Base-by-base conservation (phyloP, 208 protist genomes). In the Histomonas meleagridis region DNA sequence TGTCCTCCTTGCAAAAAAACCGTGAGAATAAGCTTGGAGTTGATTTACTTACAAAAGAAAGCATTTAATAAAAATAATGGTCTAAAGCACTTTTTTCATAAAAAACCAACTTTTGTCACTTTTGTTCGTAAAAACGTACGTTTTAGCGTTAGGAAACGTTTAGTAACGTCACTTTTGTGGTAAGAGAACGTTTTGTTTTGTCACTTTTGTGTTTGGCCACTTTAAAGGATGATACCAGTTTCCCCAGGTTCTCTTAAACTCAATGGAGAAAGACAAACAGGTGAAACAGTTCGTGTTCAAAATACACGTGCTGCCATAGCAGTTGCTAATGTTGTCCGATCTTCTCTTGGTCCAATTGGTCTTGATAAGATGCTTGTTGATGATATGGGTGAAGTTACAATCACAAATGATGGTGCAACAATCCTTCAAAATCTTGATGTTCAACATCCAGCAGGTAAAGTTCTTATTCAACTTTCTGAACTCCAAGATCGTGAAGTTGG, bases 301-400 rank as follows among this genome's bases (percentile, higher is more conserved):
- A 99, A 99, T 94, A 95, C 38, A 14, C 76, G 76, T 38, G 98
- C 98, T 3, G 96, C 95, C 28, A 78, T 97, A 62, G 97, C 98
- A 3, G 96, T 99, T 76, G 96, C 98, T 49, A 99, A 99, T 93
- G 97, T 99, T 90, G 96, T 99, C 48, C 99, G 99, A 94, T 98
- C 96, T n/a, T 99, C 98, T 16, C 96, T 99, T 32, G 99, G 99
- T 78, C 99, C 99, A 49, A 96, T 98, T 72, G 99, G 99, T 3
- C 96, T 99, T 21, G 99, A 99, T 94, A 99, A 99, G 95, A 99
- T 99, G 98, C 94, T 99, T 14, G 98, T 99, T 4, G 98, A 99
- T 93, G 97, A 99, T 91, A 95, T 99, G 93, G 99, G 98, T 91
- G 98, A 99, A 94, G 97, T 99, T 28, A 97, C 96, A 14, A 97